Evolutionary conservation across 2,329 filamentous ascomycete genomes (phyloP), one percentile per base, ranked within the genome.

Genomic region (Chaetomium globosum): DNA sequence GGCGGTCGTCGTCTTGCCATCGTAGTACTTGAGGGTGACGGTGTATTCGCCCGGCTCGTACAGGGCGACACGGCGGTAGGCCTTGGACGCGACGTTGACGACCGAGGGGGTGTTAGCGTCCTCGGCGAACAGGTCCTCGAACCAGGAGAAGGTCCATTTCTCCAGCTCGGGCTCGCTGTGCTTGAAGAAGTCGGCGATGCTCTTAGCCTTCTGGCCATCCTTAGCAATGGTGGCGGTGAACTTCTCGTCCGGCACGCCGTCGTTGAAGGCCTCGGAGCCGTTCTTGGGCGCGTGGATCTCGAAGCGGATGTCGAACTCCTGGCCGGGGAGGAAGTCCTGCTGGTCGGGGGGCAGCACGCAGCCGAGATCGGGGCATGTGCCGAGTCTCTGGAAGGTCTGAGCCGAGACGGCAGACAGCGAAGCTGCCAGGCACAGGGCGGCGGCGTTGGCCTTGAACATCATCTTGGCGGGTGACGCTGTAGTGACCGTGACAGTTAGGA

Each of bases 61-160:
- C 30, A 96, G 81, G 21, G 88, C 88, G 55, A 95, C 84, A 68
- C 87, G 85, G 67, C 92, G 85, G 80, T 92, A 95, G 33, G 87
- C 87, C 78, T 93, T 94, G 68, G 90, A 84, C 1, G 91, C 88
- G 59, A 95, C 92, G 67, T 92, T 91, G 77, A 96, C 92, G 23
- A 92, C 73, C 1, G 88, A 90, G 4, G 90, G 85, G 43, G 83
- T 87, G 23, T 85, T 79, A 3, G 86, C 87, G 71, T 93, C 91
- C 73, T 87, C 80, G 31, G 91, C 91, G 74, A 92, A 96, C 30
- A 92, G 84, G 72, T 96, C 89, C 80, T 94, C 92, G 73, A 85
- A 94, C 89, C 90, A 95, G n/a, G 83, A 83, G 74, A 95, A 95
- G 70, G 87, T 85, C 92, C 92, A 96, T 69, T 82, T 88, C 81